phyloP scores from a whole-genome alignment of 768 basidiomycete species.

The Amanita fuliginea region DNA sequence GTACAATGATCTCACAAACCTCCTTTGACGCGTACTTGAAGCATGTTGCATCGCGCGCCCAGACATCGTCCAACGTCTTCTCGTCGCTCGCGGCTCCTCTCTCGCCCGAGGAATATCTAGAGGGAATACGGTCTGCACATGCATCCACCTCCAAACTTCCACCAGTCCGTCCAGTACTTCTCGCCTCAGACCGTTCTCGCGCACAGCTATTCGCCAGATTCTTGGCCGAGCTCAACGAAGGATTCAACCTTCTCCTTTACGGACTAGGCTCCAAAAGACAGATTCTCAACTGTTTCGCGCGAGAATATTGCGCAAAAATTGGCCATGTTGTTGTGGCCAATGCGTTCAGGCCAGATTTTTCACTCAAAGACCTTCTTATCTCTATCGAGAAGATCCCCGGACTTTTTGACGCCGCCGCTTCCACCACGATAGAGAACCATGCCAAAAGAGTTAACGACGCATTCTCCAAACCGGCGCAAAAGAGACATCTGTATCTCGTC shows the following conservation, averaged over 20 bases:
- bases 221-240: slow-evolving; percentile 61
- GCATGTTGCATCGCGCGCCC: slow-evolving; percentile 45
- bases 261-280: slow-evolving; percentile 83
- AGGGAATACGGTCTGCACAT: slow-evolving; percentile 23
- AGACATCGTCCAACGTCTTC: slow-evolving; percentile 74
- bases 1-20: slow-evolving; percentile 41
- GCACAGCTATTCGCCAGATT: slow-evolving; percentile 45
- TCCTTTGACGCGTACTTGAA: slow-evolving; percentile 84
- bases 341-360: slow-evolving; percentile 61
- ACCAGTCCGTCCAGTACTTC: slow-evolving; percentile 22
- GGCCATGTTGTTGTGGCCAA: slow-evolving; percentile 76
- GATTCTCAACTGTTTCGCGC: slow-evolving; percentile 68
- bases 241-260: slow-evolving; percentile 83
- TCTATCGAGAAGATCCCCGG: slow-evolving; percentile 45
- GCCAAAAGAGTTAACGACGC: slow-evolving; percentile 55
- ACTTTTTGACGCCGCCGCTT: slow-evolving; percentile 23
- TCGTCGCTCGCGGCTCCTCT: slow-evolving; percentile 65
- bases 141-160: slow-evolving; percentile 14
- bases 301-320: slow-evolving; percentile 34
- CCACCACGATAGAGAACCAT: slow-evolving; percentile 46
- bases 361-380: slow-evolving; percentile 55
- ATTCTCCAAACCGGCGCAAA: slow-evolving; percentile 30
- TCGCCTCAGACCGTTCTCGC: slow-evolving; percentile 19
- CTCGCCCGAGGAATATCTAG: slow-evolving; percentile 48
- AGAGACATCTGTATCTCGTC: slow-evolving; percentile 57